phyloP scores from a whole-genome alignment of 2,329 filamentous ascomycete species.

The Aureobasidium sp. region DNA sequence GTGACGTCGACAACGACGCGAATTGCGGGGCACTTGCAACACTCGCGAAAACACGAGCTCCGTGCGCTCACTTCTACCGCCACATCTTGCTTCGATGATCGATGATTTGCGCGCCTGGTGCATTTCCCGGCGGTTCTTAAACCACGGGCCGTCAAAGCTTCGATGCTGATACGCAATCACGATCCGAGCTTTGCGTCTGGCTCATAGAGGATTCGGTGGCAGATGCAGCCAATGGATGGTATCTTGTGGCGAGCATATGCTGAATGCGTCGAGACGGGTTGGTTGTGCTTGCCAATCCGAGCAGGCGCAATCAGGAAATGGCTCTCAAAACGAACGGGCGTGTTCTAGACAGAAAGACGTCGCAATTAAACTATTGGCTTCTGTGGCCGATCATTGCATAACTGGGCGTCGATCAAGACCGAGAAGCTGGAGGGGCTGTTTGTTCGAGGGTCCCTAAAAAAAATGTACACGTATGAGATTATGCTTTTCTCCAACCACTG shows the following conservation, averaged over 20 bases:
- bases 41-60: neutral
- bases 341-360: constrained; percentile 9
- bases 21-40: neutral
- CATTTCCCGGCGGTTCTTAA: constrained; percentile 3
- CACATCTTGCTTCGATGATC: neutral
- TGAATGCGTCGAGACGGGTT: neutral
- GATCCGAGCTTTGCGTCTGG: constrained; percentile 4
- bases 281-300: neutral
- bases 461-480: neutral
- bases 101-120: constrained; percentile 7
- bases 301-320: neutral
- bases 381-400: constrained; percentile 4
- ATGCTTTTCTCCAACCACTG: neutral
- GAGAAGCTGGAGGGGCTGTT: neutral
- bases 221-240: neutral
- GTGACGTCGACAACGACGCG: neutral
- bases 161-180: constrained; percentile 2
- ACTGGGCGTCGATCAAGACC: constrained; percentile 2
- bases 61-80: neutral
- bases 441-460: neutral
- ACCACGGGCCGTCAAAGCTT: constrained; percentile 9
- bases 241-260: neutral
- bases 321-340: neutral
- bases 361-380: constrained; percentile 8
- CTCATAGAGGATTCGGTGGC: neutral